Percentiles rank a stretch among this genome's conserved stretches.
These are phyloP conservation scores for Mediolabrus comicus DNA, from an alignment of 108 stramenopile species.

Conservation along the genomic window DNA sequence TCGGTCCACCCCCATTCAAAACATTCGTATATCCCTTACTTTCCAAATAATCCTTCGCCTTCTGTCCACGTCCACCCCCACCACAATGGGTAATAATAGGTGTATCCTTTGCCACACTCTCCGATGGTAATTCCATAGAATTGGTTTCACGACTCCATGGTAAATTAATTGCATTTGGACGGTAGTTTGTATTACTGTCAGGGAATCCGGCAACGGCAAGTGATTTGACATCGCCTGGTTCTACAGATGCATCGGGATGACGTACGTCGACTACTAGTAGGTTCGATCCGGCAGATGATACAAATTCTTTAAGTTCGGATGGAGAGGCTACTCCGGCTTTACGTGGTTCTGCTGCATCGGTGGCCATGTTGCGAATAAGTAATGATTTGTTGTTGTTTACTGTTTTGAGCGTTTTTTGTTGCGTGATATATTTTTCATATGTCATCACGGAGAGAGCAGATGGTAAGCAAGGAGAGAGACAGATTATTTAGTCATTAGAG, in stretches of 20 bases:
- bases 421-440: too few species aligned
- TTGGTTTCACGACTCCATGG: constrained; percentile 64
- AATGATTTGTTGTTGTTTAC: too few species aligned
- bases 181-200: constrained; percentile 16
- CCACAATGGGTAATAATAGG: constrained; percentile 92
- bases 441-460: too few species aligned
- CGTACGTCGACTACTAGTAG: constrained; percentile 81
- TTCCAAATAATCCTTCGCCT: constrained; percentile 82
- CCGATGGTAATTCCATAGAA: constrained; percentile 65
- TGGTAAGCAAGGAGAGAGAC: too few species aligned
- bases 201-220: constrained; percentile 63
- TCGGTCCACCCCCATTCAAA: constrained; percentile 88
- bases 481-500: too few species aligned
- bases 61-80: constrained; percentile 82
- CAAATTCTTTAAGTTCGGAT: constrained; percentile 66
- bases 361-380: constrained; percentile 7
- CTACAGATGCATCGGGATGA: constrained; percentile 65
- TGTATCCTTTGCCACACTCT: constrained; percentile 67
- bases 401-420: too few species aligned
- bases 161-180: constrained; percentile 65
- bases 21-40: constrained; percentile 83
- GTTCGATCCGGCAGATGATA: constrained; percentile 59
- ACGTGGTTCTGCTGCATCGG: background rate
- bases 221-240: constrained; percentile 80
- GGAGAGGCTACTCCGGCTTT: constrained; percentile 77